Evolutionary conservation across 163 green algal species (phyloP).

Genomic region (Trebouxia gelatinosa): DNA sequence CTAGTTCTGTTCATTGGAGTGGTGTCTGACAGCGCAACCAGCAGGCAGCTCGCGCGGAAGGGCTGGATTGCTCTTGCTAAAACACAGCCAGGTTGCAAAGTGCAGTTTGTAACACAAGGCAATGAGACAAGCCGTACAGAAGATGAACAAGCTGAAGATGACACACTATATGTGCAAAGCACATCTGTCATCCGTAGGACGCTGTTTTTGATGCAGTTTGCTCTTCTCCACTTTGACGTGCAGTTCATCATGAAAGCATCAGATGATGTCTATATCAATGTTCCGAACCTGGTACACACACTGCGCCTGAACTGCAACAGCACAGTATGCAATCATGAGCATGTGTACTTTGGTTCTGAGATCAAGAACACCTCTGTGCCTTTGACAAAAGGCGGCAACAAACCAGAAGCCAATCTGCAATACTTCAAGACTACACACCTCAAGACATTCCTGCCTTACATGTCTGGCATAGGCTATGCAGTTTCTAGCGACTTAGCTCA

Average conservation of each 20-base stretch:
- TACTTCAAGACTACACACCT: slow-evolving; percentile 53
- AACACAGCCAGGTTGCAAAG: neutral
- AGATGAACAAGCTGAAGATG: neutral
- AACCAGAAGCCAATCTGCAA: neutral
- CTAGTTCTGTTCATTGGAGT: slow-evolving; percentile 1
- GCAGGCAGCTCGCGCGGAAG: neutral
- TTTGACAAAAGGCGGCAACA: neutral
- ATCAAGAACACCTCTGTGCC: slow-evolving; percentile 27
- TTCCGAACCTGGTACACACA: slow-evolving; percentile 36
- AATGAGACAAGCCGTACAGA: neutral
- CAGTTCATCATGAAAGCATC: slow-evolving; percentile 51
- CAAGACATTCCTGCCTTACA: slow-evolving; percentile 50
- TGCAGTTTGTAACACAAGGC: neutral
- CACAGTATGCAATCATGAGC: slow-evolving; percentile 37
- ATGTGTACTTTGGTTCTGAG: slow-evolving; percentile 48
- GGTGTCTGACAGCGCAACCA: neutral
- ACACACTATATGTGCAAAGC: neutral
- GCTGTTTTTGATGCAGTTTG: slow-evolving; percentile 40
- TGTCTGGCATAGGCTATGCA: slow-evolving; percentile 50
- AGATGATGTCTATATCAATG: slow-evolving; percentile 49
- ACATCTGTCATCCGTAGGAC: neutral
- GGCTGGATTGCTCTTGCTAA: neutral
- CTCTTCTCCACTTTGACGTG: slow-evolving; percentile 41
- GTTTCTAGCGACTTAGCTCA: slow-evolving; percentile 47
- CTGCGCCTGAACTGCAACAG: slow-evolving; percentile 40